phyloP scores from a whole-genome alignment of 805 yeast species.

The Kazachstania africana region DNA sequence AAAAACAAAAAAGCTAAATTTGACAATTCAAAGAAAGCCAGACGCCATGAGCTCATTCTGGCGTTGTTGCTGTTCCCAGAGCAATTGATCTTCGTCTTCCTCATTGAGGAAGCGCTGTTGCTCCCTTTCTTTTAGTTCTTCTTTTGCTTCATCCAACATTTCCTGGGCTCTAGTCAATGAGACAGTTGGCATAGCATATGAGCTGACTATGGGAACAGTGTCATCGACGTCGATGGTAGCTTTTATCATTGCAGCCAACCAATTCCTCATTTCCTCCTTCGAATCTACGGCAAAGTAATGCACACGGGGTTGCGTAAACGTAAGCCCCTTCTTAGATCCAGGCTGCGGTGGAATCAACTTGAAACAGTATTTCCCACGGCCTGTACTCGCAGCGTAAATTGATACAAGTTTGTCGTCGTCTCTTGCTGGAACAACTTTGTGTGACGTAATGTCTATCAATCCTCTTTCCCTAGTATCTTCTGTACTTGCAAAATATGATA shows the following conservation, averaged over 20 bases:
- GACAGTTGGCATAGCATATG: constrained; percentile 92
- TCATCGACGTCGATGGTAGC: constrained; percentile 96
- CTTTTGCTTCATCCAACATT: constrained; percentile 69
- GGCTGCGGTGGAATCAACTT: constrained; percentile 95
- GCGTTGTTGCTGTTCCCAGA: constrained; percentile 22
- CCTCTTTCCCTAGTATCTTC: constrained; percentile 81
- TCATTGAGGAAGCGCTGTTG: constrained; percentile 24
- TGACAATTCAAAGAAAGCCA: constrained; percentile 2
- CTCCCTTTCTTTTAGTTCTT: constrained; percentile 49
- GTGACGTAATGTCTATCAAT: constrained; percentile 88
- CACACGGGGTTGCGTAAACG: constrained; percentile 90
- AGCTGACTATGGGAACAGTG: constrained; percentile 76
- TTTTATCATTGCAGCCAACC: constrained; percentile 91
- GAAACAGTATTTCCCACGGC: constrained; percentile 83
- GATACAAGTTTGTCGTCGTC: constrained; percentile 81
- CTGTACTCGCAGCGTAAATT: constrained; percentile 82
- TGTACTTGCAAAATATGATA: constrained; percentile 73
- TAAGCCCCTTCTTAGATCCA: constrained; percentile 87
- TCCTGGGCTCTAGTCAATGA: constrained; percentile 80
- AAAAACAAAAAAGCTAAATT: too few species aligned
- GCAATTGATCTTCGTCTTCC: constrained; percentile 22
- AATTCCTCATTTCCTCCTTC: constrained; percentile 77
- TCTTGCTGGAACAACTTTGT: constrained; percentile 71
- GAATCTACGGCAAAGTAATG: constrained; percentile 94
- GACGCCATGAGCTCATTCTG: constrained; percentile 5